Base-by-base conservation (phyloP, 305 asterid genomes). In the Fraxinus latifolia region DNA sequence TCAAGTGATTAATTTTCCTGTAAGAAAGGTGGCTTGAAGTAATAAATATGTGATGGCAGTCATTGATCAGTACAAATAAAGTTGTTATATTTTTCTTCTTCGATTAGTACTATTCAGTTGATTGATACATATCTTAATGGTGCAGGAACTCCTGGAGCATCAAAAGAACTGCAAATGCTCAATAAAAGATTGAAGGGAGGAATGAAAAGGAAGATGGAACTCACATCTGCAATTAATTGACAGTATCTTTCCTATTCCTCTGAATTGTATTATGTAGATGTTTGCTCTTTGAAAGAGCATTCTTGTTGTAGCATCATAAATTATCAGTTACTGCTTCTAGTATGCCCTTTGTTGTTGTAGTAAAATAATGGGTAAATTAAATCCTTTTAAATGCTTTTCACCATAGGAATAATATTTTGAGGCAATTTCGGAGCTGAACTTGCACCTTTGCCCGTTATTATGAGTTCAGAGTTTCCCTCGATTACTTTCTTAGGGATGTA, bases 161-260 rank as follows among this genome's bases (percentile, higher is more conserved):
- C 96, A 94, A 86, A 91, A 89, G 93, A 91, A 93, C 78, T 94
- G 98, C 89, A 91, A 86, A 47, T 93, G 98, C 90, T 88, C 82
- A 3, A 87, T 60, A 70, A 81, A 90, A 39, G 86, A 87, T 81
- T 92, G 89, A 85, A 79, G 82, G 84, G 76, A 77, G 74, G 78
- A 83, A 78, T 67, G 4, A 23, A 27, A 11, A 39, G 60, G 72
- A 27, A 42, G 27, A 36, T 23, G 37, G 33, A 7, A 23, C 12
- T 60, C 23, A 36, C 68, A 37, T 2, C n/a, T 21, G 76, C 29
- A 29, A 53, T 50, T 9, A 47, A 42, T 42, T 42, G 50, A 27
- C 23, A 11, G 25, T 6, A 21, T 73, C 44, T 42, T 50, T 34
- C 77, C 42, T 14, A 11, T 42, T 53, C 33, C 14, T 62, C 34